A percentile compares a stretch with the other conserved stretches of the same genome.
phyloP scores from a whole-genome alignment of 139 green algal species.

The Haematococcus lacustris region DNA sequence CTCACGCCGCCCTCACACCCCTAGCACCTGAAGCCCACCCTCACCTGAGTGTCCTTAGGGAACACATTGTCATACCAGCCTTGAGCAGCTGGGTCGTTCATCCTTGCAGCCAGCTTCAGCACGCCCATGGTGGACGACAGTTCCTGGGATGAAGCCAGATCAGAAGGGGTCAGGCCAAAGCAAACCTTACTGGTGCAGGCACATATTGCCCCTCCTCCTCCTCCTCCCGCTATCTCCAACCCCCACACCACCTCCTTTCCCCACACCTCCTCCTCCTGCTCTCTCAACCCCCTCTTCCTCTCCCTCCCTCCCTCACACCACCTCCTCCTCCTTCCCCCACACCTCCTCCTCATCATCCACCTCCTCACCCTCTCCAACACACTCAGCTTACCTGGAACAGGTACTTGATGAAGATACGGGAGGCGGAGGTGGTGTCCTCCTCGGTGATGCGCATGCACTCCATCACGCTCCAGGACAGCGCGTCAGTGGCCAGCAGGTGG shows the following conservation, averaged over 20 bases:
- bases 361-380: not conserved
- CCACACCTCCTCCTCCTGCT: no score
- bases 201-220: no score
- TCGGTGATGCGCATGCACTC: constrained; percentile 84
- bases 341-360: not conserved
- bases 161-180: no score
- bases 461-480: constrained; percentile 84
- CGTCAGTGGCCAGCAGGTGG: constrained; percentile 83
- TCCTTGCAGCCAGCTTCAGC: constrained; percentile 68
- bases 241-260: no score
- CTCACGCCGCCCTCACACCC: not conserved
- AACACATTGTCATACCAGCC: constrained; percentile 82
- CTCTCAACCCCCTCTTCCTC: no score
- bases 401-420: constrained; percentile 99
- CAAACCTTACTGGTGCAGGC: no score
- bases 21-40: not conserved
- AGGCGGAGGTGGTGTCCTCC: constrained; percentile 93
- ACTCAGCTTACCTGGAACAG: constrained; percentile 73
- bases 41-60: constrained; percentile 59
- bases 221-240: no score
- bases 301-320: no score
- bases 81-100: constrained; percentile 65
- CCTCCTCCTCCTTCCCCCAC: no score
- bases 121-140: constrained; percentile 88
- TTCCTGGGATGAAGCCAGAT: no score